Percentiles rank a stretch among this genome's conserved stretches.
Evolutionary conservation across 1,284 basidiomycete species (phyloP).

Genomic region (Coniophora puteana): DNA sequence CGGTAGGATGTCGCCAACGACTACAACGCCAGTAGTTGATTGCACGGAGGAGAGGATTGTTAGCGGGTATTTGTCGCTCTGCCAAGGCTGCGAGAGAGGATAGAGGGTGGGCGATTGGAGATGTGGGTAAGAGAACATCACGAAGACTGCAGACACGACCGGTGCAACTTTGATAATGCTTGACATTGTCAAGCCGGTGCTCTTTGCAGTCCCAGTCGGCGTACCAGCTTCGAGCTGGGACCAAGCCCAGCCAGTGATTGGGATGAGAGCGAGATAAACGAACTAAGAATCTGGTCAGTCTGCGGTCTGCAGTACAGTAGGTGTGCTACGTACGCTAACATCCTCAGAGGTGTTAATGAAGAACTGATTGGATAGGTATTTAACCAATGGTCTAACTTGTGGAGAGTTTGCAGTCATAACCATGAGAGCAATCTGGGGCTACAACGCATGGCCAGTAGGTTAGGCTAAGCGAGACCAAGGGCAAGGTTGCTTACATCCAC

Average conservation of each 20-base stretch:
- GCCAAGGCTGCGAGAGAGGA: slow-evolving; percentile 49
- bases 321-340: slow-evolving; percentile 20
- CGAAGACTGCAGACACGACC: slow-evolving; percentile 31
- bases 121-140: slow-evolving; percentile 32
- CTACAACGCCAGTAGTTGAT: slow-evolving; percentile 74
- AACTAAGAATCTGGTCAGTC: neutral
- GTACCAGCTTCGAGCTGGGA: slow-evolving; percentile 3
- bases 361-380: slow-evolving; percentile 12
- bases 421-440: slow-evolving; percentile 16
- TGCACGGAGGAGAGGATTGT: slow-evolving; percentile 66
- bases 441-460: slow-evolving; percentile 3
- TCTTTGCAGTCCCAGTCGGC: slow-evolving; percentile 1
- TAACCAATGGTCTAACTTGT: slow-evolving; percentile 23
- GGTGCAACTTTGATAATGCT: slow-evolving; percentile 25
- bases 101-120: slow-evolving; percentile 54
- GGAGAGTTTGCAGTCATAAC: slow-evolving; percentile 17
- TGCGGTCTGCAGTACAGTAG: neutral
- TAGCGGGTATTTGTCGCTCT: slow-evolving; percentile 52
- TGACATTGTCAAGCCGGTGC: slow-evolving; percentile 9
- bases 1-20: slow-evolving; percentile 70
- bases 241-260: slow-evolving; percentile 15
- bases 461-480: neutral
- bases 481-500: slow-evolving; percentile 36
- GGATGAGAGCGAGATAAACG: too few species aligned
- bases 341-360: slow-evolving; percentile 18